Evolutionary conservation across 2,329 filamentous ascomycete species (phyloP).

Genomic region (Celoporthe dispersa): DNA sequence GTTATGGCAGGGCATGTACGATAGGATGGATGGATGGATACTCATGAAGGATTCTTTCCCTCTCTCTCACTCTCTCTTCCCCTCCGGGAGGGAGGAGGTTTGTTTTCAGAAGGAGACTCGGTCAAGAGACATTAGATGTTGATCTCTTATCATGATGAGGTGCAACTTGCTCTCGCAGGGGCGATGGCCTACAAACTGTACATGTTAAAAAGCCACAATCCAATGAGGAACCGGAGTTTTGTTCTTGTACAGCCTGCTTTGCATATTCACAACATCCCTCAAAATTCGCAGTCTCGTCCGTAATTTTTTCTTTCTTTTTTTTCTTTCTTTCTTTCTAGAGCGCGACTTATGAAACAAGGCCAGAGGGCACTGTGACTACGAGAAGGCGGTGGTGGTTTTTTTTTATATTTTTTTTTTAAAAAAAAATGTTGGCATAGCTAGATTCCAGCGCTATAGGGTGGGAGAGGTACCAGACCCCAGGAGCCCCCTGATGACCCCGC

Average conservation of each 20-base stretch:
- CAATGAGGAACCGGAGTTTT: not conserved
- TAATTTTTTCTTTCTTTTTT: too few relatives aligned
- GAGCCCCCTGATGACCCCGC: not conserved
- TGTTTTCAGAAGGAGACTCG: not conserved
- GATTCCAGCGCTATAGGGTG: not conserved
- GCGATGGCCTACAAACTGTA: not conserved
- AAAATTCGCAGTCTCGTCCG: not conserved
- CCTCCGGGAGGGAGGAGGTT: not conserved
- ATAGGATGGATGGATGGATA: slow-evolving; percentile 1
- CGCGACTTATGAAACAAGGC: not conserved
- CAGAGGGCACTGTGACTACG: not conserved
- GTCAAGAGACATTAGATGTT: slow-evolving; percentile 1
- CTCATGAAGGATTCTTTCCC: not conserved
- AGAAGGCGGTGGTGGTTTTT: not conserved
- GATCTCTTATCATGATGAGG: not conserved
- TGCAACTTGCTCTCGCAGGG: not conserved
- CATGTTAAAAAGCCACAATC: not conserved
- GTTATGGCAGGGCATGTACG: slow-evolving; percentile 6
- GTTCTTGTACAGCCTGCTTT: not conserved
- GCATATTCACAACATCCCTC: not conserved
- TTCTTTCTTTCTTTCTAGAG: not conserved
- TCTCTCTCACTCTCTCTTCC: not conserved
- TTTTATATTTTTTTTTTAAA: too few relatives aligned
- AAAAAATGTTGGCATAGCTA: not conserved
- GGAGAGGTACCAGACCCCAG: not conserved